Percentiles rank a stretch among this genome's conserved stretches.
Evolutionary conservation across 768 basidiomycete genomes (phyloP).

Genomic region (Hirschioporus abietinus): DNA sequence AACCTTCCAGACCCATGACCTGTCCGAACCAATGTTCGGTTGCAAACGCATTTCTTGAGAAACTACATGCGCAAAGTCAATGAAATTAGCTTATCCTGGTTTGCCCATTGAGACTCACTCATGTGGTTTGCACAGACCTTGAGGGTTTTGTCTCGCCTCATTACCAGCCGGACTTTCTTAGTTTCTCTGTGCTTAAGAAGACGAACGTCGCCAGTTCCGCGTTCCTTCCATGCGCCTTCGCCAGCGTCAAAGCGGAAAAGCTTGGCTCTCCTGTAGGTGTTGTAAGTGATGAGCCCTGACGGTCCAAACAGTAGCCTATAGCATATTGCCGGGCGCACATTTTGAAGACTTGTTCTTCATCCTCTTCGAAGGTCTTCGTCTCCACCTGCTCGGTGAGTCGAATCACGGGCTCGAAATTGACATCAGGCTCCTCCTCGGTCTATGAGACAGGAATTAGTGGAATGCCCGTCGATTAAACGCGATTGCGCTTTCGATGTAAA

Average conservation of each 20-base stretch:
- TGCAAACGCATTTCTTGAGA: constrained; percentile 87
- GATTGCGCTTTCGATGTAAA: background rate
- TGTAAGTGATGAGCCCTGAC: constrained; percentile 24
- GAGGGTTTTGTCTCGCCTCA: constrained; percentile 99
- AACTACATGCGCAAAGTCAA: constrained; percentile 43
- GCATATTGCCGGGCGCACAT: constrained; percentile 54
- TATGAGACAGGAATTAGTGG: constrained; percentile 7
- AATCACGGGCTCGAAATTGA: constrained; percentile 94
- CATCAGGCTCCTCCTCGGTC: constrained; percentile 75
- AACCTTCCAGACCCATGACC: constrained; percentile 99
- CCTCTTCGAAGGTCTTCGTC: constrained; percentile 92
- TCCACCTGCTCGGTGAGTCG: constrained; percentile 94
- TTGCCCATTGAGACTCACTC: constrained; percentile 44
- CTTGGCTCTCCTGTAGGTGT: constrained; percentile 81
- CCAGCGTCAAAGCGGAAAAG: constrained; percentile 87
- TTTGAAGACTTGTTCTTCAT: constrained; percentile 92
- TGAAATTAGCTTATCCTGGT: constrained; percentile 4
- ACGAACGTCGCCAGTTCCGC: constrained; percentile 94
- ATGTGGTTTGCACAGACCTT: constrained; percentile 99
- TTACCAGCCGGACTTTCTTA: constrained; percentile 91
- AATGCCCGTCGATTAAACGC: background rate
- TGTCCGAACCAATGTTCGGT: constrained; percentile 96
- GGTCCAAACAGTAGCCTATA: constrained; percentile 16
- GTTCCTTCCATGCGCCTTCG: constrained; percentile 93
- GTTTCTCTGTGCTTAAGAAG: constrained; percentile 85